phyloP scores from a whole-genome alignment of 2,329 filamentous ascomycete species.

The Bimuria novae-zelandiae region DNA sequence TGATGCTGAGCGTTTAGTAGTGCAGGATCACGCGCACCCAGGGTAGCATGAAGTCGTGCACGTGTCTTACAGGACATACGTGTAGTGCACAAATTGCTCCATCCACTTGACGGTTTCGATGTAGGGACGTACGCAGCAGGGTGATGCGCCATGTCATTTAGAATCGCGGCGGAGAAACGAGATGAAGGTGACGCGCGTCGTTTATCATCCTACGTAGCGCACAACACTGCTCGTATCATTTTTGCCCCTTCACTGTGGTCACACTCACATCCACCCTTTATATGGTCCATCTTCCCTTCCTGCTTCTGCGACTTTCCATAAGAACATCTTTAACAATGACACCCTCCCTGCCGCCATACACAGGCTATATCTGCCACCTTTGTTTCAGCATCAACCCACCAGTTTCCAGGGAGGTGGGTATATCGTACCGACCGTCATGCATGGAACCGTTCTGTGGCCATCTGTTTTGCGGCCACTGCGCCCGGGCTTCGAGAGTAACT shows the following conservation, averaged over 20 bases:
- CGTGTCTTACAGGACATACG: too few species aligned
- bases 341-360: neutral
- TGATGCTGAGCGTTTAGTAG: too few species aligned
- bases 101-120: too few species aligned
- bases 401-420: neutral
- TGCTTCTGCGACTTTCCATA: neutral
- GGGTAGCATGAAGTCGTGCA: too few species aligned
- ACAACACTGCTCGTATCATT: too few species aligned
- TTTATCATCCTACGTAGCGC: too few species aligned
- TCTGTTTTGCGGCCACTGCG: neutral
- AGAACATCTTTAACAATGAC: neutral
- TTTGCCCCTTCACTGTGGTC: neutral
- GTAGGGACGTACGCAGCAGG: too few species aligned
- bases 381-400: neutral
- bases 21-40: too few species aligned
- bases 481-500: neutral
- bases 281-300: neutral
- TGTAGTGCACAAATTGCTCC: too few species aligned
- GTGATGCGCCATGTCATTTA: too few species aligned
- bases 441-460: neutral
- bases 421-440: neutral
- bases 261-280: neutral
- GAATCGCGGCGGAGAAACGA: too few species aligned
- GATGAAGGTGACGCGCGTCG: too few species aligned
- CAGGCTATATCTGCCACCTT: neutral